Conservation (phyloP, 345 rosid species). For the Psidium friedrichsthalianum region DNA sequence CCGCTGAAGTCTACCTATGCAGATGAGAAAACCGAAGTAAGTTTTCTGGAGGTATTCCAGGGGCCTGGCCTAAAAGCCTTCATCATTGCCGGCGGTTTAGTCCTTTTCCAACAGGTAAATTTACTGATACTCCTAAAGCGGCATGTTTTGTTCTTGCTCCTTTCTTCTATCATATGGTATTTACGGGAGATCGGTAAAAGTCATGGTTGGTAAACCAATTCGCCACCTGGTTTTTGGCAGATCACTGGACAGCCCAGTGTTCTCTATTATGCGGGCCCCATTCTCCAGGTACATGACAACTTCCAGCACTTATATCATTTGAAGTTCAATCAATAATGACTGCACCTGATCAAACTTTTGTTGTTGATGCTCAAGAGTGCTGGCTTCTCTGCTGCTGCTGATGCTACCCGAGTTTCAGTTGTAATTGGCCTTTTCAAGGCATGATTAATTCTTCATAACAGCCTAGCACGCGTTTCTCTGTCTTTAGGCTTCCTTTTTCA, state of each 20-base stretch:
- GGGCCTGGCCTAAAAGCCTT: conserved; percentile 91
- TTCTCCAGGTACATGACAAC: conserved; percentile 63
- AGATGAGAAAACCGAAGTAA: conserved; percentile 57
- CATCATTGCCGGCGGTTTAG: conserved; percentile 88
- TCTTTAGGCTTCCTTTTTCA: not conserved
- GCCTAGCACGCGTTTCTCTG: not conserved
- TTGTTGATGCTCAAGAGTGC: conserved; percentile 43
- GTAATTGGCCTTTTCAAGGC: conserved; percentile 88
- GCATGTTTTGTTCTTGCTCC: not conserved
- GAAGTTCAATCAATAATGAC: not conserved
- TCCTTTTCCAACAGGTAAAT: conserved; percentile 87
- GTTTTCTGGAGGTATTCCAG: conserved; percentile 73
- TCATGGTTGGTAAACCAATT: not conserved
- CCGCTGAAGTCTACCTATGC: conserved; percentile 56
- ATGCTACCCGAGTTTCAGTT: conserved; percentile 90
- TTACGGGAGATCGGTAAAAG: not conserved
- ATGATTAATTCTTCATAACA: not conserved
- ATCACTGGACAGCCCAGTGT: conserved; percentile 99
- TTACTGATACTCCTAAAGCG: not conserved
- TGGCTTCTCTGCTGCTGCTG: conserved; percentile 96
- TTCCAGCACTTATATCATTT: not conserved
- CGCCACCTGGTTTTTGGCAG: conserved; percentile 24
- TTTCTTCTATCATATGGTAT: not conserved
- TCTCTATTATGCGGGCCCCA: conserved; percentile 86
- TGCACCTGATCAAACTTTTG: not conserved